Evolutionary conservation across 139 green algal species (phyloP).

Genomic region (Zygnema circumcarinatum): DNA sequence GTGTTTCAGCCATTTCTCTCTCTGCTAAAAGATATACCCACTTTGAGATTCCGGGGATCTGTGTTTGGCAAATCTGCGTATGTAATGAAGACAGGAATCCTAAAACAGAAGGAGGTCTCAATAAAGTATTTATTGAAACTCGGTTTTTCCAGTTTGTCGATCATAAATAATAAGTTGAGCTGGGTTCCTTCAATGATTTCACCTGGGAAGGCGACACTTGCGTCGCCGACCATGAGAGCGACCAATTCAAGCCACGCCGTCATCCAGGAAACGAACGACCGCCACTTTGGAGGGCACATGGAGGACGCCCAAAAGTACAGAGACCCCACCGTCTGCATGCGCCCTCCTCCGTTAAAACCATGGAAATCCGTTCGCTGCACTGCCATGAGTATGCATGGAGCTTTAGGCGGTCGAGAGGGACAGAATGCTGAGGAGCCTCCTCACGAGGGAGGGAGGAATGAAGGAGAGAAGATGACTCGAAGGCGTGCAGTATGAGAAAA

Average conservation of each 20-base stretch:
- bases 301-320: slow-evolving; percentile 47
- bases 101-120: too few species aligned
- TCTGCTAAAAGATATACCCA: too few species aligned
- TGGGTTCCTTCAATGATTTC: too few species aligned
- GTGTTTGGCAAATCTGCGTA: too few species aligned
- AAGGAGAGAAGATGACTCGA: neutral
- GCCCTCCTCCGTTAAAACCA: too few species aligned
- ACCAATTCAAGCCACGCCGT: slow-evolving; percentile 37
- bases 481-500: too few species aligned
- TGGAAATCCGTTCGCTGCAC: neutral
- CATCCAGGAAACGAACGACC: slow-evolving; percentile 27
- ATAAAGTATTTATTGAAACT: too few species aligned
- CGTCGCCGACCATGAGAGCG: slow-evolving; percentile 10
- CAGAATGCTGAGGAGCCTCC: neutral
- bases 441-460: slow-evolving; percentile 11
- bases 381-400: neutral
- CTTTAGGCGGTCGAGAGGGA: neutral
- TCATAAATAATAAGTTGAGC: too few species aligned
- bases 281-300: neutral
- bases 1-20: neutral
- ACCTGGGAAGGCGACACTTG: slow-evolving; percentile 40
- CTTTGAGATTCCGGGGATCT: too few species aligned
- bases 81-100: too few species aligned
- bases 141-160: too few species aligned
- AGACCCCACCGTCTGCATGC: slow-evolving; percentile 28